A percentile compares a stretch with the other conserved stretches of the same genome.
Evolutionary conservation across 2,329 filamentous ascomycete genomes (phyloP).

Genomic region (Leptodontidium sp.): DNA sequence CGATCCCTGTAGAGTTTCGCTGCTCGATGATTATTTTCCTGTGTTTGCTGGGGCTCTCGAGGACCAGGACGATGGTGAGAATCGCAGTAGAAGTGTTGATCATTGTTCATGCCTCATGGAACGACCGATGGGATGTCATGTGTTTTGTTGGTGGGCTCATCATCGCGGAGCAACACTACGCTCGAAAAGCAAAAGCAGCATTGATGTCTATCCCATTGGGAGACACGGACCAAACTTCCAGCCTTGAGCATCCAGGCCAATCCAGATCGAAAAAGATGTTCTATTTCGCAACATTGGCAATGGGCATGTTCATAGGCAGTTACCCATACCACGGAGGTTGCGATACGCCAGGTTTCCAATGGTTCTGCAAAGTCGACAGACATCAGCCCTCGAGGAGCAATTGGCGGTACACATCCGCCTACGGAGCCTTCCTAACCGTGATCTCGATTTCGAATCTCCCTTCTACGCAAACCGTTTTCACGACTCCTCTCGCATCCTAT

Average conservation of each 20-base stretch:
- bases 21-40: constrained; percentile 35
- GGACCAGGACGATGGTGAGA: constrained; percentile 18
- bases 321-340: constrained; percentile 3
- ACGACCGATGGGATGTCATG: constrained; percentile 30
- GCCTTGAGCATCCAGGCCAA: not conserved
- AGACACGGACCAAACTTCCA: not conserved
- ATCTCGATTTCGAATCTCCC: constrained; percentile 1
- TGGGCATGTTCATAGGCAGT: not conserved
- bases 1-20: constrained; percentile 31
- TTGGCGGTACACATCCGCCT: not conserved
- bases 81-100: constrained; percentile 23
- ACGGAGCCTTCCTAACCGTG: not conserved
- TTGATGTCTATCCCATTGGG: not conserved
- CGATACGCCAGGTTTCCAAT: constrained; percentile 1
- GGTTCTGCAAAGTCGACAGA: not conserved
- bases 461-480: constrained; percentile 62
- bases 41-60: constrained; percentile 29
- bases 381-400: not conserved
- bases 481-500: constrained; percentile 63
- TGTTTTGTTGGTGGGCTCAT: constrained; percentile 35
- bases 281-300: not conserved
- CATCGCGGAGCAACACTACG: constrained; percentile 31
- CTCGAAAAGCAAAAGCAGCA: constrained; percentile 20
- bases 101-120: constrained; percentile 24
- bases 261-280: not conserved